phyloP scores from a whole-genome alignment of 1,139 yeast species.

The Hyphopichia burtonii region DNA sequence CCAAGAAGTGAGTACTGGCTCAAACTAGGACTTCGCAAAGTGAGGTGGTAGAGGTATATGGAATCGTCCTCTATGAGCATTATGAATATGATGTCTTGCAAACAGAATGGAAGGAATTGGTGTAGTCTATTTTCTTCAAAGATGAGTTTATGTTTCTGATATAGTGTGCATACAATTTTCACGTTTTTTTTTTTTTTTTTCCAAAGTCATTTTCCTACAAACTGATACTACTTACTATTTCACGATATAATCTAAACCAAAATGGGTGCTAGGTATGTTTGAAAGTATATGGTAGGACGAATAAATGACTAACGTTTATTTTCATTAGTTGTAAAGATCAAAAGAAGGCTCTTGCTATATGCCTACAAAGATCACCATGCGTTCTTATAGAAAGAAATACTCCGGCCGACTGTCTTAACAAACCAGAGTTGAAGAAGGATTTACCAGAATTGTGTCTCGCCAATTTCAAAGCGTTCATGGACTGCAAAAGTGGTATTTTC shows the following conservation, averaged over 20 bases:
- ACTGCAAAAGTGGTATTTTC: conserved; percentile 80
- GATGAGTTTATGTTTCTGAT: background rate
- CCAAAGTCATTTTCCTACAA: background rate
- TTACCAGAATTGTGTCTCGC: conserved; percentile 89
- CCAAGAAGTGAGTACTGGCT: conserved; percentile 61
- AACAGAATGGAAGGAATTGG: too few relatives aligned
- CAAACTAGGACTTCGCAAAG: conserved; percentile 58
- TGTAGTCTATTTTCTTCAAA: background rate
- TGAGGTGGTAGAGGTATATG: conserved; percentile 64
- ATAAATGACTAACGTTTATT: too few relatives aligned
- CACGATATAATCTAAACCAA: too few relatives aligned
- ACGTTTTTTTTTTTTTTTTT: background rate
- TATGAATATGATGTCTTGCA: too few relatives aligned
- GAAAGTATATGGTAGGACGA: background rate
- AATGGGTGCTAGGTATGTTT: conserved; percentile 36
- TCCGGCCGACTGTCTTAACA: conserved; percentile 82
- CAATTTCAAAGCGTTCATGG: conserved; percentile 80
- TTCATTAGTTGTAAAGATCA: conserved; percentile 81
- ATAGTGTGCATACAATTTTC: background rate
- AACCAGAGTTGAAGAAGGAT: conserved; percentile 72
- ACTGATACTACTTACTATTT: too few relatives aligned
- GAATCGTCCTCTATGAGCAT: conserved; percentile 24
- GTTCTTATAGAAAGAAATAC: conserved; percentile 87
- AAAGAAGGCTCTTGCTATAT: conserved; percentile 87
- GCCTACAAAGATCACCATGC: conserved; percentile 94